Evolutionary conservation across 2,329 filamentous ascomycete species (phyloP).

Genomic region (Colletotrichum sp.): DNA sequence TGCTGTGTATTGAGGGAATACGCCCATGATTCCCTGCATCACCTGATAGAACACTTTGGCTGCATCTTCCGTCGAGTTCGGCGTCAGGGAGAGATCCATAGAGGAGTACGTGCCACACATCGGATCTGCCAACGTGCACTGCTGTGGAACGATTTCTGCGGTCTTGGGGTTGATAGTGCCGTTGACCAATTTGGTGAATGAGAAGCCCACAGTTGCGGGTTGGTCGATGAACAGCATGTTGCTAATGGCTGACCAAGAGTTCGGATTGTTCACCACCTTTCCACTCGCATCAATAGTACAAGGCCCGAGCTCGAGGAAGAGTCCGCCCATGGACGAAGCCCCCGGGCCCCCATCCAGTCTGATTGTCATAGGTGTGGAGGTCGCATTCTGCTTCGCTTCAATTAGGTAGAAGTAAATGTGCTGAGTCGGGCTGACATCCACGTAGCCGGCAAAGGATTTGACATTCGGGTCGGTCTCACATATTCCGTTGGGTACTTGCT

Average conservation of each 20-base stretch:
- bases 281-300: background rate
- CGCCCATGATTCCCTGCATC: slow-evolving; percentile 7
- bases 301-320: slow-evolving; percentile 6
- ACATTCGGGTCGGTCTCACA: background rate
- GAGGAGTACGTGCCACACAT: slow-evolving; percentile 8
- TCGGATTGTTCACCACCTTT: slow-evolving; percentile 2
- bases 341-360: slow-evolving; percentile 6
- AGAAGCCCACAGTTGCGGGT: slow-evolving; percentile 8
- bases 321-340: slow-evolving; percentile 2
- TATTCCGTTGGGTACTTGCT: slow-evolving; percentile 1
- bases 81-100: slow-evolving; percentile 1
- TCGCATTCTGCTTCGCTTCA: background rate
- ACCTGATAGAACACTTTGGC: slow-evolving; percentile 5
- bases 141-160: background rate
- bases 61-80: background rate
- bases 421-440: background rate
- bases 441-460: slow-evolving; percentile 11
- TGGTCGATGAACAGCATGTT: slow-evolving; percentile 8
- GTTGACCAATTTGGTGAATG: background rate
- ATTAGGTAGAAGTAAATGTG: slow-evolving; percentile 9
- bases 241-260: slow-evolving; percentile 2
- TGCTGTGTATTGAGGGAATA: background rate
- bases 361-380: background rate
- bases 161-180: background rate
- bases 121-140: background rate